Conservation (phyloP, 306 rosid genomes). For the Inga oerstediana region DNA sequence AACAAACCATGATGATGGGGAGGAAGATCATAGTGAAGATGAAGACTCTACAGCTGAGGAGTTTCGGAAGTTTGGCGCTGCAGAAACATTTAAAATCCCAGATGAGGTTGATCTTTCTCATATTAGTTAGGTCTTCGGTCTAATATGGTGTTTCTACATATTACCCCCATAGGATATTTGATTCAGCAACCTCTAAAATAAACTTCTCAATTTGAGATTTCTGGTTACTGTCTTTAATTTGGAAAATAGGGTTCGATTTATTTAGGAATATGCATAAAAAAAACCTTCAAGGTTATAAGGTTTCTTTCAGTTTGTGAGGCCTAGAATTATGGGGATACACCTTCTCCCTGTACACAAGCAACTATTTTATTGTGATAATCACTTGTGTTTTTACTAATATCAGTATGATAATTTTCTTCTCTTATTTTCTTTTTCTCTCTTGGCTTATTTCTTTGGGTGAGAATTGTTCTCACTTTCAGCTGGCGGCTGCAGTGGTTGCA, state of each 20-base stretch:
- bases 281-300: not conserved
- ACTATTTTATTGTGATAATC: not conserved
- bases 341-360: not conserved
- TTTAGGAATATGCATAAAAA: not conserved
- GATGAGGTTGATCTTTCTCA: slow-evolving; percentile 68
- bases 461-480: not conserved
- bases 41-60: slow-evolving; percentile 63
- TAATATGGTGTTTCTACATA: not conserved
- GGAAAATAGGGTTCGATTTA: not conserved
- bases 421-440: not conserved
- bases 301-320: not conserved
- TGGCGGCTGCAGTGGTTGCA: not conserved
- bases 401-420: not conserved
- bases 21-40: slow-evolving; percentile 52
- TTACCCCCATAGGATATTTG: not conserved
- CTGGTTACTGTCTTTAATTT: not conserved
- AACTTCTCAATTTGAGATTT: not conserved
- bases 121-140: slow-evolving; percentile 53
- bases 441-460: not conserved
- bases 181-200: not conserved
- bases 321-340: not conserved
- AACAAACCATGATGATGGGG: slow-evolving; percentile 35
- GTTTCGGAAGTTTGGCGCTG: slow-evolving; percentile 92
- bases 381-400: not conserved
- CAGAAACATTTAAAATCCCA: slow-evolving; percentile 82